Evolutionary conservation across 345 rosid species (phyloP), one percentile per base, ranked within the genome.

Genomic region (Populus ilicifolia): DNA sequence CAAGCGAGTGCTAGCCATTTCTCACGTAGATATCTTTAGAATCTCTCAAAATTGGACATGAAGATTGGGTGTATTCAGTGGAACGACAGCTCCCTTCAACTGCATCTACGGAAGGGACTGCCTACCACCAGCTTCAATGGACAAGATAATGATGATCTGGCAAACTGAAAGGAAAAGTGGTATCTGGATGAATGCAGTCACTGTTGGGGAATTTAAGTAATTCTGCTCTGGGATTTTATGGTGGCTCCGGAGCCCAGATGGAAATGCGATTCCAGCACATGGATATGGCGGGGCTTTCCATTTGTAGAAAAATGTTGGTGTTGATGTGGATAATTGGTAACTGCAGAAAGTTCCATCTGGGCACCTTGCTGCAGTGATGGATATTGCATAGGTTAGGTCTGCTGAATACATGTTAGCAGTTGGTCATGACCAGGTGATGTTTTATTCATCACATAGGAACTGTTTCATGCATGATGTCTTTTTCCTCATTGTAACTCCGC

Each of bases 71-170:
- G n/a, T 96, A 96, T 83, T 96, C 99, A 7, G 99, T 96, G 48
- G 89, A 92, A 85, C 93, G 99, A 96, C 89, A 93, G 77, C 97
- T 94, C 43, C 98, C 99, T 74, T 75, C 77, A 17, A 30, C 70
- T 6, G 39, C 73, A 39, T 69, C 81, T 48, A 64, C 84, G 8
- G 86, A 79, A 67, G 88, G 75, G 46, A 67, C 6, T 70, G 66
- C 81, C 36, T 82, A 67, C 67, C 75, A 81, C 84, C 99, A 96
- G 81, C 98, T 38, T 92, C 99, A 63, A 96, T 93, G 99, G 99
- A 96, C 85, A 93, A 93, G 87, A 90, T 96, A 12, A 96, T 96
- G 99, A 96, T 96, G 98, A 92, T 96, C 72, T 96, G 99, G 98
- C 84, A 91, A 80, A 97, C 99, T 29, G 96, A 93, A 86, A 92